A percentile compares a stretch with the other conserved stretches of the same genome.
phyloP scores from a whole-genome alignment of 2,329 filamentous ascomycete species.

The Pseudogymnoascus verrucosus region DNA sequence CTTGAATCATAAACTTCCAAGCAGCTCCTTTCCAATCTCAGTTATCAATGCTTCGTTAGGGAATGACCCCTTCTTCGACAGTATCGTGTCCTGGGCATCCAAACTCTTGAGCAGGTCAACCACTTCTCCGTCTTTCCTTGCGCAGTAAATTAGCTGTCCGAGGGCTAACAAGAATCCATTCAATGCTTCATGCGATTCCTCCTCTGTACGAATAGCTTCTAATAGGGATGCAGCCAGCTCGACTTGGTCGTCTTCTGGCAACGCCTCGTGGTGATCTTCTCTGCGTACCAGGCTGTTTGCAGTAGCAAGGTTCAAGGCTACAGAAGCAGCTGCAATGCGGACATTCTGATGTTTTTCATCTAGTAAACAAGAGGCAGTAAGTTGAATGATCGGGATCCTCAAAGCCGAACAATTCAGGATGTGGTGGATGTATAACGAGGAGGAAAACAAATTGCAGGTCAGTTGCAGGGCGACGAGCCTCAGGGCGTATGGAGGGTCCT shows the following conservation, averaged over 20 bases:
- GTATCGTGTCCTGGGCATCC: constrained; percentile 61
- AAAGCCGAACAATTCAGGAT: constrained; percentile 47
- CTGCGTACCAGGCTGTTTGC: constrained; percentile 60
- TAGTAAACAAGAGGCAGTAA: constrained; percentile 71
- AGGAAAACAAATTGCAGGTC: constrained; percentile 76
- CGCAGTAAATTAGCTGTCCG: constrained; percentile 67
- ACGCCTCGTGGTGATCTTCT: constrained; percentile 45
- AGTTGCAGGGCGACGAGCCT: constrained; percentile 78
- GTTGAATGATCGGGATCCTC: constrained; percentile 51
- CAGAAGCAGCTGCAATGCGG: constrained; percentile 70
- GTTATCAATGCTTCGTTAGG: constrained; percentile 49
- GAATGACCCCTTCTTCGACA: constrained; percentile 49
- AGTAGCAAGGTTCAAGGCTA: constrained; percentile 74
- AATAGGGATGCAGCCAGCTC: constrained; percentile 75
- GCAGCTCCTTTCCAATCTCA: constrained; percentile 37
- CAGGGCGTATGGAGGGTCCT: constrained; percentile 66
- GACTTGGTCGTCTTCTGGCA: constrained; percentile 65
- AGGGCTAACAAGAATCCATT: constrained; percentile 70
- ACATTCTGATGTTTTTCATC: constrained; percentile 67
- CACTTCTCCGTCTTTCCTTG: constrained; percentile 64
- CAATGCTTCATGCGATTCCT: constrained; percentile 59
- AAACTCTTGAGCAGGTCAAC: constrained; percentile 70
- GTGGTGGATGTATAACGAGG: constrained; percentile 59
- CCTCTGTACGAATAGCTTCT: constrained; percentile 58
- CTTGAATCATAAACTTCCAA: constrained; percentile 24